Percentiles rank a stretch among this genome's conserved stretches.
Conservation (phyloP, 805 yeast species). For the Lipomyces oligophaga region DNA sequence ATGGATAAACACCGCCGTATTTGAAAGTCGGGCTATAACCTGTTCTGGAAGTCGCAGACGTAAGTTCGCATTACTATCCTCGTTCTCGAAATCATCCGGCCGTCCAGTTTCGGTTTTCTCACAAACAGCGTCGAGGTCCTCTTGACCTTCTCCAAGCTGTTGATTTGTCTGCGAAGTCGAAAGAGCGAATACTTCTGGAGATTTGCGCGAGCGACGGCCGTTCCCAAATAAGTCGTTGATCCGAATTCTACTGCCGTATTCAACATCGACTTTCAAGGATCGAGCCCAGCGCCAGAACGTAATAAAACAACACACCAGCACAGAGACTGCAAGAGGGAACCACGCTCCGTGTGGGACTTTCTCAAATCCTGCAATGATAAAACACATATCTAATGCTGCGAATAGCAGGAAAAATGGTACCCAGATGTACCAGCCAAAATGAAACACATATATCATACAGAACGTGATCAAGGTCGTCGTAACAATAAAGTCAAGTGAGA, state of each 20-base stretch:
- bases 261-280: constrained; percentile 41
- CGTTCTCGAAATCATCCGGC: too few relatives aligned
- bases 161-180: not conserved
- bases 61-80: too few relatives aligned
- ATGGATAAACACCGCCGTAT: constrained; percentile 44
- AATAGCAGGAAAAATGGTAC: constrained; percentile 41
- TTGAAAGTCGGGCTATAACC: too few relatives aligned
- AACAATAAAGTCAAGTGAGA: constrained; percentile 52
- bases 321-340: constrained; percentile 52
- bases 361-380: constrained; percentile 48
- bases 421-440: constrained; percentile 37
- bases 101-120: not conserved
- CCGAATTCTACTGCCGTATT: constrained; percentile 38
- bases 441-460: constrained; percentile 47
- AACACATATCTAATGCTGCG: constrained; percentile 46
- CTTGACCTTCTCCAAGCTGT: too few relatives aligned
- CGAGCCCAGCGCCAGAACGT: constrained; percentile 50
- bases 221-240: constrained; percentile 42
- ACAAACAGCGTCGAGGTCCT: too few relatives aligned
- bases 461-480: constrained; percentile 48
- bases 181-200: not conserved
- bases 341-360: constrained; percentile 60
- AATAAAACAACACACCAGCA: constrained; percentile 41
- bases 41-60: too few relatives aligned
- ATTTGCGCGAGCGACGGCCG: constrained; percentile 26